These are phyloP conservation scores for Penicillium maclennaniae DNA, from an alignment of 495 filamentous ascomycete species.

Conservation along the genomic window DNA sequence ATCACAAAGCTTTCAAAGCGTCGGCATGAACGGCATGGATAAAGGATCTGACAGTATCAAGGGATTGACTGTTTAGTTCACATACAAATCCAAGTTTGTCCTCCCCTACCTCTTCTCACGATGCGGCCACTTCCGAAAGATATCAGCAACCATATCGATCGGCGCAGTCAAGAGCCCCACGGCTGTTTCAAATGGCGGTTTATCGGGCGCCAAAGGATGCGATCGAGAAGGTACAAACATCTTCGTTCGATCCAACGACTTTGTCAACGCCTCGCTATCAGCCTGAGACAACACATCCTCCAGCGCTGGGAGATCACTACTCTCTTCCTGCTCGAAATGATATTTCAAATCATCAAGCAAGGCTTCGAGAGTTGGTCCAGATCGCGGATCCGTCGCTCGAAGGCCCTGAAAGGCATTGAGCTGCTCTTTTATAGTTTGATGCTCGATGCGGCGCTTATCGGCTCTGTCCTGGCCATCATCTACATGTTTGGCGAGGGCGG, in stretches of 20 bases:
- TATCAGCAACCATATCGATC: slow-evolving; percentile 24
- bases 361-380: slow-evolving; percentile 45
- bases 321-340: slow-evolving; percentile 59
- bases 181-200: slow-evolving; percentile 26
- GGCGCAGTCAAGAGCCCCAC: slow-evolving; percentile 24
- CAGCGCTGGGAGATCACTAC: slow-evolving; percentile 49
- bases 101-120: not conserved
- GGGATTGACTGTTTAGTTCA: not conserved
- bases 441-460: slow-evolving; percentile 52
- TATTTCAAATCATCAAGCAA: slow-evolving; percentile 46
- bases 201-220: slow-evolving; percentile 41
- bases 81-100: too few relatives aligned
- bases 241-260: slow-evolving; percentile 54
- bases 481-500: slow-evolving; percentile 55
- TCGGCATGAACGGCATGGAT: not conserved
- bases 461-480: slow-evolving; percentile 47
- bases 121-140: slow-evolving; percentile 32
- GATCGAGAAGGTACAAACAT: slow-evolving; percentile 54
- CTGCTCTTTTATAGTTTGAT: slow-evolving; percentile 56
- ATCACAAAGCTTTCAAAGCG: slow-evolving; percentile 3
- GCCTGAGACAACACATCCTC: slow-evolving; percentile 42
- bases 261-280: slow-evolving; percentile 42
- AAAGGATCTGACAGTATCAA: too few relatives aligned
- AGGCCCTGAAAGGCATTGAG: slow-evolving; percentile 58
- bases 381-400: slow-evolving; percentile 38